phyloP scores from a whole-genome alignment of 129 eudicot species.

The Centaurea solstitialis region DNA sequence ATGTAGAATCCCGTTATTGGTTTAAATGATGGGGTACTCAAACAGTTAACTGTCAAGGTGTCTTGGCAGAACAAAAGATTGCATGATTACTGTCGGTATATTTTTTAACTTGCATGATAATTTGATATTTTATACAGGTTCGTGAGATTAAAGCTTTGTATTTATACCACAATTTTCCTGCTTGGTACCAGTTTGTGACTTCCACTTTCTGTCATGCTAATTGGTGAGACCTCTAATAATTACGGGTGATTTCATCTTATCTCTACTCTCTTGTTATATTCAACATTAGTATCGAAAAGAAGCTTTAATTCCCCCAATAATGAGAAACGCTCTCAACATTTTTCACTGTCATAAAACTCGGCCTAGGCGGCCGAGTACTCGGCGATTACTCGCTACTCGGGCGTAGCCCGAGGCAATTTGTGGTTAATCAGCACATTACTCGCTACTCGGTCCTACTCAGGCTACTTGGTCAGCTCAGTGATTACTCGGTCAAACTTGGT shows the following conservation, averaged over 20 bases:
- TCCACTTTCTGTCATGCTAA: constrained; percentile 92
- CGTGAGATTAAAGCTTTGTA: constrained; percentile 54
- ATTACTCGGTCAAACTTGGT: too few species aligned
- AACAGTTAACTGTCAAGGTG: not conserved
- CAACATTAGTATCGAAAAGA: not conserved
- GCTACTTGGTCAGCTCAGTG: too few species aligned
- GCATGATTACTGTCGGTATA: not conserved
- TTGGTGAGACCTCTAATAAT: constrained; percentile 57
- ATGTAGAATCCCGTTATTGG: not conserved
- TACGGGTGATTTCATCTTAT: constrained; percentile 3
- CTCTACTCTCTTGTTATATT: not conserved
- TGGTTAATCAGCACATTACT: too few species aligned
- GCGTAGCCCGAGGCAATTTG: too few species aligned
- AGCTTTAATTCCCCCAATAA: too few species aligned
- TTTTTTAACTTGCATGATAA: not conserved
- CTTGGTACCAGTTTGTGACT: constrained; percentile 95
- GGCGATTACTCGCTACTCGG: too few species aligned
- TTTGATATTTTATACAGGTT: constrained; percentile 14
- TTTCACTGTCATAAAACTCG: too few species aligned
- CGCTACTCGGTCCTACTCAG: too few species aligned
- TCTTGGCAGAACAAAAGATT: not conserved
- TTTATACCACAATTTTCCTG: constrained; percentile 77
- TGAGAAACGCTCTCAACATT: too few species aligned
- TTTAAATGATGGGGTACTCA: not conserved
- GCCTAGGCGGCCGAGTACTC: too few species aligned